Evolutionary conservation across 257 asterid species (phyloP), one percentile per base, ranked within the genome.

Genomic region (Parsonsia alboflavescens): DNA sequence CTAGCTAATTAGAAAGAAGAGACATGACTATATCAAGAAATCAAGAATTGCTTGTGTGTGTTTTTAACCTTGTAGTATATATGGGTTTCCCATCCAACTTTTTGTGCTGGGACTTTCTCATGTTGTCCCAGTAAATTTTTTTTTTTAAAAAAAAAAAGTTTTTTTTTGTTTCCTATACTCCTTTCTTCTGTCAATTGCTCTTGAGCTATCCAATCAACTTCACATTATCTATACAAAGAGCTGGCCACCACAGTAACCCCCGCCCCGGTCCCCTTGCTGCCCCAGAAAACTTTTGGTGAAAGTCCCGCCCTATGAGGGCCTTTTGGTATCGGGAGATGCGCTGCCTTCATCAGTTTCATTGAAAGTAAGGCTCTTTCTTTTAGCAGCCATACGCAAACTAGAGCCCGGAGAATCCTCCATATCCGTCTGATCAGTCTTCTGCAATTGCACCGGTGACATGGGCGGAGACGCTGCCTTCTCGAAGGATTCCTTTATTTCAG

Each of bases 341-440:
- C 61, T 21, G 49, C 46, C 6, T 66, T 76, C 77, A 65, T 63
- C 82, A 48, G 30, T 10, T 57, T 84, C 82, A 72, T 68, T 41
- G 79, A 85, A 90, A 53, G 75, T 80, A 28, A 87, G 92, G 81
- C 90, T 84, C 82, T 80, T 88, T 80, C 93, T 76, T 64, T 89
- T 89, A 8, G 79, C 73, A 39, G 39, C 39, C 39, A 79, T 46
- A 19, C 68, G 44, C 12, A 68, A 62, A 68, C 80, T 24, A 69
- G 75, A 72, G 8, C 19, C 83, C 8, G 85, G 73, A 54, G 86
- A 68, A 56, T 52, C 75, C 61, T 77, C 91, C 78, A 77, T 3
- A 41, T 44, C 61, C 24, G 0, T 21, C 56, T 33, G 39, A 52
- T 79, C 76, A 26, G 11, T 71, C n/a, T 72, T 83, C 33, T 63